Percentiles rank a stretch among this genome's conserved stretches.
phyloP scores from a whole-genome alignment of 2,329 filamentous ascomycete genomes.

The Tolypocladium sp. region DNA sequence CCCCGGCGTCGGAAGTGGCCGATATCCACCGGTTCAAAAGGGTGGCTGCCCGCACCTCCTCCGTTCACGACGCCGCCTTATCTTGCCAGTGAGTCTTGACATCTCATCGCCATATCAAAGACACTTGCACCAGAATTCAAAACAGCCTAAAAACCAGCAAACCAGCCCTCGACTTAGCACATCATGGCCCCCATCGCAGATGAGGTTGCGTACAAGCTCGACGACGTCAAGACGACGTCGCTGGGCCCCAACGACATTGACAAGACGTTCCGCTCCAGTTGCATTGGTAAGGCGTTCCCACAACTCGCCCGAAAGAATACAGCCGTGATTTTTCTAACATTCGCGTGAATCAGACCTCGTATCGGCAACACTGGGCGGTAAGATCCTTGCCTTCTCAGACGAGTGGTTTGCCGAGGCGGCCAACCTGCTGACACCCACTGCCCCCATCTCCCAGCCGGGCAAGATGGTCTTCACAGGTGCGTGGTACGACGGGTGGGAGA shows the following conservation, averaged over 20 bases:
- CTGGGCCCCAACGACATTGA: slow-evolving; percentile 49
- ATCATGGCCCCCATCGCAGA: slow-evolving; percentile 29
- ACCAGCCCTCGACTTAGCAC: background rate
- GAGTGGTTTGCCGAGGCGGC: slow-evolving; percentile 60
- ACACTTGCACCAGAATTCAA: background rate
- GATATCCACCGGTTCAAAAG: background rate
- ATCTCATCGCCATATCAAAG: background rate
- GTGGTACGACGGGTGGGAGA: slow-evolving; percentile 67
- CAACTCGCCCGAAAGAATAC: background rate
- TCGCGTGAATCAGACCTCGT: slow-evolving; percentile 40
- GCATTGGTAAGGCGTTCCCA: slow-evolving; percentile 41
- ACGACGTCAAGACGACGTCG: slow-evolving; percentile 38
- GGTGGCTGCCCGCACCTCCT: background rate
- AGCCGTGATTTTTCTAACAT: background rate
- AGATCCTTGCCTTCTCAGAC: slow-evolving; percentile 56
- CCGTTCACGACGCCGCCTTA: background rate
- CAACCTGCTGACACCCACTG: slow-evolving; percentile 55
- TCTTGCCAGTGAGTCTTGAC: background rate
- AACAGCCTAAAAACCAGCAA: background rate
- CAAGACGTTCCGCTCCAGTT: slow-evolving; percentile 49
- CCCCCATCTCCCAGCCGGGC: slow-evolving; percentile 53
- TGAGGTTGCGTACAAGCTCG: slow-evolving; percentile 46
- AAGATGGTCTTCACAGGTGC: slow-evolving; percentile 62
- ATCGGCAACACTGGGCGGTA: slow-evolving; percentile 52
- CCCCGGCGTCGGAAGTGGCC: slow-evolving; percentile 5